Evolutionary conservation across 768 basidiomycete genomes (phyloP).

Genomic region (Hygrocybe punicea): DNA sequence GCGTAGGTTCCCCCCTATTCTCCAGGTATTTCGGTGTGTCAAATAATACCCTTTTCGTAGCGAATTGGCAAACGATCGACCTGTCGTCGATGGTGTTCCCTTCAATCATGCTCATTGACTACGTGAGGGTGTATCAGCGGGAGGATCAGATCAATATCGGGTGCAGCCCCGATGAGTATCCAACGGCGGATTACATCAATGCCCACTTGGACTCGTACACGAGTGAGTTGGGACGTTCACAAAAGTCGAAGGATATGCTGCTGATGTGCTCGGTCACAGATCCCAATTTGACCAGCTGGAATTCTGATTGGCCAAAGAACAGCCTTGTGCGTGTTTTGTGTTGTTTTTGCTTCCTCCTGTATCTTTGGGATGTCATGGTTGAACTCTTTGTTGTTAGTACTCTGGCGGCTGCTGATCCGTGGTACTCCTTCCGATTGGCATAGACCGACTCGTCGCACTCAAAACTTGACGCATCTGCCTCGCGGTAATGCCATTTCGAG

Average conservation of each 20-base stretch:
- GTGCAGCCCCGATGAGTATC: constrained; percentile 61
- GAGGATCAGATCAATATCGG: constrained; percentile 56
- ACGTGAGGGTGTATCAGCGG: constrained; percentile 78
- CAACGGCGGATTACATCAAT: constrained; percentile 63
- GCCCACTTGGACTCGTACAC: constrained; percentile 55
- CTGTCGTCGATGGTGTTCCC: constrained; percentile 61
- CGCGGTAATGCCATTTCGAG: too few species aligned
- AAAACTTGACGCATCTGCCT: too few species aligned
- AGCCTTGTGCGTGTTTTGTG: not conserved
- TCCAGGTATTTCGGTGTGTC: not conserved
- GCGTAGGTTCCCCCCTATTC: constrained; percentile 36
- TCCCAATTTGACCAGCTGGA: constrained; percentile 6
- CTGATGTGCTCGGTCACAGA: not conserved
- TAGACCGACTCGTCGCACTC: too few species aligned
- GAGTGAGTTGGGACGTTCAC: constrained; percentile 40
- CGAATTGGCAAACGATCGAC: constrained; percentile 65
- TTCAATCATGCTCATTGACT: constrained; percentile 68
- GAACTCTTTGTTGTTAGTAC: not conserved
- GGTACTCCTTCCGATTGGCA: too few species aligned
- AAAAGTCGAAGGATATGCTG: constrained; percentile 1
- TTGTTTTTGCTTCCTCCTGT: too few species aligned
- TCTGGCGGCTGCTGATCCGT: not conserved
- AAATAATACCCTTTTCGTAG: constrained; percentile 23
- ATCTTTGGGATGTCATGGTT: not conserved
- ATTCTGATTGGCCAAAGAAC: constrained; percentile 8